These are phyloP conservation scores for Apophysomyces trapeziformis DNA, from an alignment of 371 early-diverging fungal species.

Conservation along the genomic window DNA sequence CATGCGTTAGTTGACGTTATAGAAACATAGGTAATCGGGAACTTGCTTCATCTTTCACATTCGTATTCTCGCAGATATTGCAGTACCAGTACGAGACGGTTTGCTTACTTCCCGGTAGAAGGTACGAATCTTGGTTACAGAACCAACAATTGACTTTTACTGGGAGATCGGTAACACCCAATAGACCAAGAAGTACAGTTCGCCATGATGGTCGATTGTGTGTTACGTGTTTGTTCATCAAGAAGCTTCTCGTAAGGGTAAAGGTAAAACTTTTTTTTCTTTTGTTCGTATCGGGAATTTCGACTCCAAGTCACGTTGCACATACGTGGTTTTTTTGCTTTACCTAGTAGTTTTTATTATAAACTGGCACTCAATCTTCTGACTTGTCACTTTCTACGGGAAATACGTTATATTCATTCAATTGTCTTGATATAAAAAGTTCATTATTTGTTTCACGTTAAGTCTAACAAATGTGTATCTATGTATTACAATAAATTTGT, in stretches of 20 bases:
- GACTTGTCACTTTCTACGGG: too few species aligned
- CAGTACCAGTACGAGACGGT: conserved; percentile 27
- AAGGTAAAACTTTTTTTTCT: neutral
- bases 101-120: conserved; percentile 25
- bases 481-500: too few species aligned
- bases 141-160: conserved; percentile 38
- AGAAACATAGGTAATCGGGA: neutral
- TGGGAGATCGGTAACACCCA: conserved; percentile 28
- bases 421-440: too few species aligned
- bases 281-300: neutral
- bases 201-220: conserved; percentile 14
- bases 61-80: conserved; percentile 29
- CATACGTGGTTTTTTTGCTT: neutral
- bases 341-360: too few species aligned
- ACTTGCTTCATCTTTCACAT: conserved; percentile 27
- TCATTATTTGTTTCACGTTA: too few species aligned
- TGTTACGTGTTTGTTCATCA: conserved; percentile 9
- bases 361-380: too few species aligned
- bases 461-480: too few species aligned
- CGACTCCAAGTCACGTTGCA: conserved; percentile 6
- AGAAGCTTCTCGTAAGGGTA: neutral
- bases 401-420: too few species aligned
- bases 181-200: conserved; percentile 13
- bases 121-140: conserved; percentile 33
- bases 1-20: neutral